phyloP scores from a whole-genome alignment of 192 early-diverging fungal species.

The Physocladia obscura region DNA sequence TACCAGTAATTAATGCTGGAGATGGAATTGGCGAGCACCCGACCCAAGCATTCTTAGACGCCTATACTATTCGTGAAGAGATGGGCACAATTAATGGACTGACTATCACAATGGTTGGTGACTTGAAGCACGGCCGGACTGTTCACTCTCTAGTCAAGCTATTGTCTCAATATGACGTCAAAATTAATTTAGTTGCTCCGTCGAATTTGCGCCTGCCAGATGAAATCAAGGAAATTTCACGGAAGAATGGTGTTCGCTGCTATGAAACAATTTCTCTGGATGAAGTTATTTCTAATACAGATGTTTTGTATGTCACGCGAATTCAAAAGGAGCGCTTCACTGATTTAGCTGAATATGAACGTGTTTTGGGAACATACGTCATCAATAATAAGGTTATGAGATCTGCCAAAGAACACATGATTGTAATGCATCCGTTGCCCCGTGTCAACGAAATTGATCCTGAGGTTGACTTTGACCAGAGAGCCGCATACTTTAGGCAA shows the following conservation, averaged over 20 bases:
- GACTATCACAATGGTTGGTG: constrained; percentile 92
- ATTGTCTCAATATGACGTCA: constrained; percentile 88
- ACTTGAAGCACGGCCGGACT: constrained; percentile 96
- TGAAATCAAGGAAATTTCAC: constrained; percentile 60
- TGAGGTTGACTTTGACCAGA: constrained; percentile 96
- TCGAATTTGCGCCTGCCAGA: constrained; percentile 80
- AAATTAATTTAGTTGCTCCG: constrained; percentile 90
- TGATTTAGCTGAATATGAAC: constrained; percentile 74
- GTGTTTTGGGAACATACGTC: constrained; percentile 72
- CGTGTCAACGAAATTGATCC: constrained; percentile 92
- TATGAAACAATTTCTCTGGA: constrained; percentile 71
- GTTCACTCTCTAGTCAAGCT: constrained; percentile 93
- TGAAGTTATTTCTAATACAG: constrained; percentile 78
- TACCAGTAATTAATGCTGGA: constrained; percentile 95
- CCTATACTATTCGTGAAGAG: constrained; percentile 89
- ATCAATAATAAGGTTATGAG: constrained; percentile 84
- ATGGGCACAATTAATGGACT: constrained; percentile 94
- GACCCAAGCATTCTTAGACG: constrained; percentile 94
- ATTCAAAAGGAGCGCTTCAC: constrained; percentile 95
- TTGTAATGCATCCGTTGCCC: constrained; percentile 93
- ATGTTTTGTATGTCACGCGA: constrained; percentile 96
- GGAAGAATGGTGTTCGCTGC: constrained; percentile 53
- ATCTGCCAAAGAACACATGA: constrained; percentile 92
- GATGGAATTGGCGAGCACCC: constrained; percentile 98
- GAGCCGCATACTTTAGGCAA: constrained; percentile 97